Evolutionary conservation across 805 yeast genomes (phyloP), one percentile per base, ranked within the genome.

Genomic region (Myxozyma lipomycoides): DNA sequence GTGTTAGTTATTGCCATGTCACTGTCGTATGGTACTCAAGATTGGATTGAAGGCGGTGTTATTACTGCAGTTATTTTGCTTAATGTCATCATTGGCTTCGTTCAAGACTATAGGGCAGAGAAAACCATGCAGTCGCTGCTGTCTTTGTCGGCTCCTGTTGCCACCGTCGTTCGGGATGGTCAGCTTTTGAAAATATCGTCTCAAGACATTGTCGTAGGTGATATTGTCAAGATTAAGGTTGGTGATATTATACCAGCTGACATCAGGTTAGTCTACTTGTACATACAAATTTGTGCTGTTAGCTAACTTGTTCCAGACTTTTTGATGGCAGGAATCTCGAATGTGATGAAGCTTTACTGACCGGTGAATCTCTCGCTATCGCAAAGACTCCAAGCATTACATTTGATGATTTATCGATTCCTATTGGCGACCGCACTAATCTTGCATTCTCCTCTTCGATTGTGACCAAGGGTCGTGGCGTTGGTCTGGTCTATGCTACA

Each of bases 171-270:
- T 40, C 74, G 93, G 65, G 70, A 78, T 57, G 86, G 86, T 30
- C 71, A 70, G 23, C 81, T 79, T 49, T 59, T 64, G 18, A 77
- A 83, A 2, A 72, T 84, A 19, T 76, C 83, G 4, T 79, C 87
- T 0, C 78, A 75, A 50, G 79, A 77, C 1, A 79, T 83, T 23
- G 90, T 83, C 22, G 87, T 86, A 1, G 91, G 91, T 52, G 91
- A 84, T 64, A 66, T 84, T 30, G 79, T 82, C 28, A 68, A 71
- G 49, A 74, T 84, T 42, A 73, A 74, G 52, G 85, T 81, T 43
- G 90, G 90, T 47, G 90, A 84, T 62, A 83, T 88, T 4, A 71
- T 84, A 32, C 90, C 90, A n/a, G 89, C 90, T 18, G 90, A 84
- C 64, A 58, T 83, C 46, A 73, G 57, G 55, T 50, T 24, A n/a